These are phyloP conservation scores for Taxillus chinensis DNA, from an alignment of 164 flowering plant species.

Conservation along the genomic window DNA sequence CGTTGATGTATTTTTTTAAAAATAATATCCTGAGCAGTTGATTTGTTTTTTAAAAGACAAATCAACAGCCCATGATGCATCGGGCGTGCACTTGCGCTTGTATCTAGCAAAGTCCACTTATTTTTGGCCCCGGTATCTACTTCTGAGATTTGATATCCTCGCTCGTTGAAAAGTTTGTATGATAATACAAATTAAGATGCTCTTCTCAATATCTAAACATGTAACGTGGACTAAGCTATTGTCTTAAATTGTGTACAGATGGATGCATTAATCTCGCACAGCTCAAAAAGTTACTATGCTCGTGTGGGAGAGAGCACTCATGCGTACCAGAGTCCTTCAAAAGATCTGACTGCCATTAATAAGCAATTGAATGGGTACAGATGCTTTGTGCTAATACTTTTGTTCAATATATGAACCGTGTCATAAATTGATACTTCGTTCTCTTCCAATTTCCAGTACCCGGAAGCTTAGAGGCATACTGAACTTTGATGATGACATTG, in stretches of 20 bases:
- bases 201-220: too few relatives aligned
- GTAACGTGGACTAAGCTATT: too few relatives aligned
- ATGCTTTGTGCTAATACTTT: not conserved
- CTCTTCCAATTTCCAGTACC: constrained; percentile 16
- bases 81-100: too few relatives aligned
- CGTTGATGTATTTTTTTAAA: too few relatives aligned
- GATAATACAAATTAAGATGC: too few relatives aligned
- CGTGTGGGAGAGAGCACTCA: constrained; percentile 99
- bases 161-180: too few relatives aligned
- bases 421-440: not conserved
- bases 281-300: constrained; percentile 93
- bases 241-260: constrained; percentile 38
- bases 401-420: not conserved
- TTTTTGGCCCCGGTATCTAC: too few relatives aligned
- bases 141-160: too few relatives aligned
- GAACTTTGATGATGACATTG: constrained; percentile 70
- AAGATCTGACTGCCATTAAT: constrained; percentile 83
- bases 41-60: too few relatives aligned
- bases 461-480: constrained; percentile 57
- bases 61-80: too few relatives aligned
- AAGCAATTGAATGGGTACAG: constrained; percentile 75
- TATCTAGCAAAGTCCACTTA: too few relatives aligned
- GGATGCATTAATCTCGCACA: constrained; percentile 82
- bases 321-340: constrained; percentile 98
- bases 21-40: too few relatives aligned